Conservation (phyloP, 2,329 filamentous ascomycete species). For the Beauveria scarabaeidicola region DNA sequence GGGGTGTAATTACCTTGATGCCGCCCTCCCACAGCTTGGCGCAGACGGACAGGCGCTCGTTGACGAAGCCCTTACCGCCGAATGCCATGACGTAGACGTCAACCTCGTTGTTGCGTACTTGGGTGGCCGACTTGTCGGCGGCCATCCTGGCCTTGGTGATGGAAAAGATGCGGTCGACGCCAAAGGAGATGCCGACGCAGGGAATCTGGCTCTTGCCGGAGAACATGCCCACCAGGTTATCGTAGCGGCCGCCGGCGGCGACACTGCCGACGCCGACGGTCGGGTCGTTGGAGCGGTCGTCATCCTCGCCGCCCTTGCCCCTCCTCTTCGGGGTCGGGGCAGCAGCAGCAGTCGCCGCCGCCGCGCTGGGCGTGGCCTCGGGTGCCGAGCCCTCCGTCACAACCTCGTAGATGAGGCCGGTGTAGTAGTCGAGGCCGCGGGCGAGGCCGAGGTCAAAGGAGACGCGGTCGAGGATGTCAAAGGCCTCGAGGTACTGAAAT, state of each 20-base stretch:
- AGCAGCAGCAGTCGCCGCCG: slow-evolving; percentile 21
- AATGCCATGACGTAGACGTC: slow-evolving; percentile 96
- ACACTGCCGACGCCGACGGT: slow-evolving; percentile 78
- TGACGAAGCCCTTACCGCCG: slow-evolving; percentile 75
- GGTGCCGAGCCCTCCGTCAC: slow-evolving; percentile 71
- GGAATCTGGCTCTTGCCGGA: slow-evolving; percentile 72
- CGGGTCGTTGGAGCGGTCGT: slow-evolving; percentile 70
- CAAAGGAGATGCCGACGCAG: slow-evolving; percentile 65
- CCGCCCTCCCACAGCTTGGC: slow-evolving; percentile 75
- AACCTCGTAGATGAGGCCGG: slow-evolving; percentile 83
- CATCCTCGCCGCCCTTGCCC: slow-evolving; percentile 44
- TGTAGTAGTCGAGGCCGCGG: slow-evolving; percentile 88
- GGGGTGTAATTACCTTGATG: slow-evolving; percentile 53
- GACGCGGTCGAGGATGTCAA: slow-evolving; percentile 61
- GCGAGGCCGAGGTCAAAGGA: slow-evolving; percentile 88
- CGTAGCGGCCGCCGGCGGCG: slow-evolving; percentile 84
- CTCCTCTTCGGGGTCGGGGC: slow-evolving; percentile 41
- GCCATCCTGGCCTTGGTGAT: slow-evolving; percentile 74
- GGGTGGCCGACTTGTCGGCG: slow-evolving; percentile 43
- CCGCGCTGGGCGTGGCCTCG: slow-evolving; percentile 29
- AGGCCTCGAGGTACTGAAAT: slow-evolving; percentile 73
- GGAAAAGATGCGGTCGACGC: slow-evolving; percentile 90
- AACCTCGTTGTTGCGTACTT: slow-evolving; percentile 60
- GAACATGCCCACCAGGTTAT: slow-evolving; percentile 93
- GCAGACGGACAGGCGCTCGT: slow-evolving; percentile 75